phyloP scores from a whole-genome alignment of 2,329 filamentous ascomycete species.

The Cercospora sp. region DNA sequence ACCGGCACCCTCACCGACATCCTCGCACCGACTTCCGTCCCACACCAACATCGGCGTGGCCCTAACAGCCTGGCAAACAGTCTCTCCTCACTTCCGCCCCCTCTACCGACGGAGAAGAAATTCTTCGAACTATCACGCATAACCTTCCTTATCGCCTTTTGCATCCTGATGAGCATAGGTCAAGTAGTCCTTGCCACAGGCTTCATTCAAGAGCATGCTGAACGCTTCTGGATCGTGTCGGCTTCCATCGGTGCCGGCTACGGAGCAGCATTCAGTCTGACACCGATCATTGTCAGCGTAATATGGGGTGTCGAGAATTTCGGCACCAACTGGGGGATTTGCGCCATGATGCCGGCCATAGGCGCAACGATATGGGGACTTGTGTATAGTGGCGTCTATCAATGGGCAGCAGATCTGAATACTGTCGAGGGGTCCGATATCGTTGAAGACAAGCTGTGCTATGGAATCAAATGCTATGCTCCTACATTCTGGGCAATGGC shows the following conservation, averaged over 20 bases:
- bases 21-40: constrained; percentile 60
- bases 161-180: constrained; percentile 69
- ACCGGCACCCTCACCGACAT: constrained; percentile 88
- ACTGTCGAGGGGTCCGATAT: constrained; percentile 40
- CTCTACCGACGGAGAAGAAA: constrained; percentile 24
- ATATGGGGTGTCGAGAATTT: constrained; percentile 98
- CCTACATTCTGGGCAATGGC: constrained; percentile 84
- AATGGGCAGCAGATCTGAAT: constrained; percentile 58
- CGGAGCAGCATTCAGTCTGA: constrained; percentile 77
- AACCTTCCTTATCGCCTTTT: constrained; percentile 74
- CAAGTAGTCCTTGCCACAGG: constrained; percentile 78
- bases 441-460: constrained; percentile 64
- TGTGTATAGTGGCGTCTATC: constrained; percentile 81
- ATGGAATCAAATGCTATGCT: constrained; percentile 79
- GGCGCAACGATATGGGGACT: constrained; percentile 89
- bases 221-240: constrained; percentile 83
- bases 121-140: constrained; percentile 72
- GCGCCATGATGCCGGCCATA: constrained; percentile 85
- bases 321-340: constrained; percentile 95
- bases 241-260: constrained; percentile 86
- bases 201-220: constrained; percentile 68
- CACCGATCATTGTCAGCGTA: constrained; percentile 90
- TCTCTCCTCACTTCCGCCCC: constrained; percentile 39
- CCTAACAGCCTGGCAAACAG: constrained; percentile 47
- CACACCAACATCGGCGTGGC: constrained; percentile 59